A percentile compares a stretch with the other conserved stretches of the same genome.
Conservation (phyloP, 2,329 filamentous ascomycete genomes). For the Colletotrichum lupini region DNA sequence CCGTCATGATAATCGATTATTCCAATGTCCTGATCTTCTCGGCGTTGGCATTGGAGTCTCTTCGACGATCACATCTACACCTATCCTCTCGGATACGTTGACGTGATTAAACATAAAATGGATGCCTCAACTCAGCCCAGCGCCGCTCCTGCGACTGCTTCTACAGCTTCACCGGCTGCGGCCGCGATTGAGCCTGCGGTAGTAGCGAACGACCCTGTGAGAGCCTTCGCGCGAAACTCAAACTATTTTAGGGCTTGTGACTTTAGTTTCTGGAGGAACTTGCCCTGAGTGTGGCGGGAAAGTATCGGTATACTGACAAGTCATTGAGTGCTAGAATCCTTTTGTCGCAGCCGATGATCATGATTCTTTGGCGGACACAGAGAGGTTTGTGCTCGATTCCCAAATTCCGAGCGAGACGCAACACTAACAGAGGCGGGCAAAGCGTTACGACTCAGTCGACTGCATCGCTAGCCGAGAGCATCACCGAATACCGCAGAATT, state of each 20-base stretch:
- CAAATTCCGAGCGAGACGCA: background rate
- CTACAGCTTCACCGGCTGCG: background rate
- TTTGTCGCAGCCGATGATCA: background rate
- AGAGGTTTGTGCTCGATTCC: background rate
- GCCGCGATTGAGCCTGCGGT: background rate
- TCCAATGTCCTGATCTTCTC: too few species aligned
- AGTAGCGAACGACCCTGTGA: background rate
- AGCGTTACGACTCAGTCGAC: background rate
- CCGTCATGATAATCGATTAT: background rate
- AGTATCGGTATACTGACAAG: background rate
- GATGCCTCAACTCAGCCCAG: background rate
- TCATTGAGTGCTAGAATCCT: background rate
- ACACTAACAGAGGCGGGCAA: background rate
- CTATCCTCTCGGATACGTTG: background rate
- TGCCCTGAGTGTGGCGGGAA: background rate
- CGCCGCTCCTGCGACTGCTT: background rate
- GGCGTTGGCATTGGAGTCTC: background rate
- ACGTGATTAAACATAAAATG: background rate
- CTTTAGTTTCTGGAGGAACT: background rate
- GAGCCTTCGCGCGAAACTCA: background rate
- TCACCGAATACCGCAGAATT: constrained; percentile 27
- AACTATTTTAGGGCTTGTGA: background rate
- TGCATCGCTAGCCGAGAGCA: constrained; percentile 13
- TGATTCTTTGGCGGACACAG: background rate
- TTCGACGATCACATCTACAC: background rate